A percentile compares a stretch with the other conserved stretches of the same genome.
Evolutionary conservation across 345 rosid genomes (phyloP).

Genomic region (Cochlearia excelsa): DNA sequence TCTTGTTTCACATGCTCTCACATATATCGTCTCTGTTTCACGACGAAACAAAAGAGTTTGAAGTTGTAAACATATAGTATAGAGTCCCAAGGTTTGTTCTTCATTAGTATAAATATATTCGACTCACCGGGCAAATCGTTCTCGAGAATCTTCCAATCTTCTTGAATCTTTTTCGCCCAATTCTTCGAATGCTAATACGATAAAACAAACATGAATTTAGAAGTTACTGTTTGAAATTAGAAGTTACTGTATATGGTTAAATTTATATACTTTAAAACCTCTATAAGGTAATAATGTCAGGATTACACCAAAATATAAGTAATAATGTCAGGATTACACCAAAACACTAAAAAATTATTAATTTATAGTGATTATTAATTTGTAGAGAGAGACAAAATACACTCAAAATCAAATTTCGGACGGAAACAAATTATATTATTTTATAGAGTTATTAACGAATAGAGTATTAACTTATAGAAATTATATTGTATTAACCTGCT

Average conservation of each 20-base stretch:
- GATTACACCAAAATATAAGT: no score
- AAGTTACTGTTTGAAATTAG: no score
- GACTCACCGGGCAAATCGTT: conserved; percentile 80
- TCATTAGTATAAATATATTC: no score
- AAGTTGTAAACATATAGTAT: neutral
- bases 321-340: no score
- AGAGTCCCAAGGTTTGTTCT: neutral
- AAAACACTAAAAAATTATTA: no score
- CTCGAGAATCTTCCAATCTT: conserved; percentile 84
- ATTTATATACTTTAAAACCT: neutral
- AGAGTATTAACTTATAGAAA: conserved; percentile 1
- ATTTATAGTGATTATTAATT: no score
- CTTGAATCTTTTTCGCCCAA: conserved; percentile 82
- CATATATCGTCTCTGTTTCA: conserved; percentile 68
- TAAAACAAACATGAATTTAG: neutral
- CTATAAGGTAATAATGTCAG: no score
- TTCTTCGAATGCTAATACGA: conserved; percentile 50
- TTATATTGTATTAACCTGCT: conserved; percentile 45
- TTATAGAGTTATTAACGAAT: conserved; percentile 6
- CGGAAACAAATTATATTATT: neutral
- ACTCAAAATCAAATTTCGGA: no score
- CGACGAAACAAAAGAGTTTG: conserved; percentile 2
- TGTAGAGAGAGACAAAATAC: no score
- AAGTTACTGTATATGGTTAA: no score
- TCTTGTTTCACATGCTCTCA: conserved; percentile 81